Evolutionary conservation across 2,329 filamentous ascomycete genomes (phyloP), one percentile per base, ranked within the genome.

Genomic region (Acephala macrosclerotiorum): DNA sequence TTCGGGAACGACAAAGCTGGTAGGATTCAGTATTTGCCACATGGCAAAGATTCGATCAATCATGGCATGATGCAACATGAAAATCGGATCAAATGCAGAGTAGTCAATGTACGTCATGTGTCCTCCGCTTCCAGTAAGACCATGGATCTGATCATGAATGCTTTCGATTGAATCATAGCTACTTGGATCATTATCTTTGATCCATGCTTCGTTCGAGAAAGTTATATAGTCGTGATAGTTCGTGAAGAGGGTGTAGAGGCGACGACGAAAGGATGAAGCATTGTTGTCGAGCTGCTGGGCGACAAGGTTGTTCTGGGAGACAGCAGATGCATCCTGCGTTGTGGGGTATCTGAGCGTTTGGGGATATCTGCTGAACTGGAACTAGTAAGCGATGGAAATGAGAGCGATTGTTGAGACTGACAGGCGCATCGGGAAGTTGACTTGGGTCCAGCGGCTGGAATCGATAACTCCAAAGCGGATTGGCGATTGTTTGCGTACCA

Each of bases 181-280:
- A 8, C 65, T 63, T 8, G 67, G 65, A 42, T 83, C 80, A 16
- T 79, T 79, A 25, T 55, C 20, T 3, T 78, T 76, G n/a, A 83
- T 82, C 84, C 85, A 89, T 1, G 84, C 86, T 74, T 91, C 88
- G 73, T 89, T 93, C 72, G 89, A 89, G 74, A 93, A 92, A 16
- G 85, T 81, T 3, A 9, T 33, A 9, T 33, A 33, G 70, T 92
- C 85, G 55, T 85, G 81, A 74, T 91, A 92, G 65, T 85, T 87
- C 9, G 89, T 87, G 68, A 91, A 86, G 1, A 93, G 80, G 60
- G 87, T 89, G 72, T 89, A 90, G 1, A 94, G 80, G 14, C 92
- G 84, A 68, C 87, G 82, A 72, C 88, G 85, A 42, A 89, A 82
- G 16, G 83, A 83, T 2, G 80, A 76, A 5, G 87, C 80, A 67